These are phyloP conservation scores for Agaricus sinodeliciosus DNA, from an alignment of 768 basidiomycete species.

Conservation along the genomic window DNA sequence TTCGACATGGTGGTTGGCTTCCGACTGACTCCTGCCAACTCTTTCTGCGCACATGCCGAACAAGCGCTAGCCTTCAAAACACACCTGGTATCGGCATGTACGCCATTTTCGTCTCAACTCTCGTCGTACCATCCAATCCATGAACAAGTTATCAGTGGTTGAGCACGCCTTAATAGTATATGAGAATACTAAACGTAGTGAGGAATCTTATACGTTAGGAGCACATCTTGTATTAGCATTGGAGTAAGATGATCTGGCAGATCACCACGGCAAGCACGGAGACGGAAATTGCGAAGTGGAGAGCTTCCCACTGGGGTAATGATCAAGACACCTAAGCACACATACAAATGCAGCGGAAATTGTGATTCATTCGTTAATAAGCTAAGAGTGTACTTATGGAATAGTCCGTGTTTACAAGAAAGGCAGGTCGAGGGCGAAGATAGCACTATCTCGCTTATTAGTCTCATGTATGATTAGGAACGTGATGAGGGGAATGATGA, in stretches of 20 bases:
- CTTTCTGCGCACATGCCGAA: slow-evolving; percentile 30
- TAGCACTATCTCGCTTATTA: not conserved
- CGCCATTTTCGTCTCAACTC: slow-evolving; percentile 21
- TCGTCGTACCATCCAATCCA: slow-evolving; percentile 14
- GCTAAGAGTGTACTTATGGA: not conserved
- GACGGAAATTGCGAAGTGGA: slow-evolving; percentile 80
- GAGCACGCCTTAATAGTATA: slow-evolving; percentile 65
- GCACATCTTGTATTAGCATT: slow-evolving; percentile 59
- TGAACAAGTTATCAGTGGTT: slow-evolving; percentile 68
- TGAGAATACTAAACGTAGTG: slow-evolving; percentile 56
- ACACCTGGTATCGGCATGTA: slow-evolving; percentile 70
- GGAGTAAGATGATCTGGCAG: too few relatives aligned
- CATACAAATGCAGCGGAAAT: not conserved
- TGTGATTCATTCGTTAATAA: not conserved
- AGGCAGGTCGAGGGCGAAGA: not conserved
- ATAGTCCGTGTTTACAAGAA: slow-evolving; percentile 6
- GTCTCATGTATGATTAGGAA: slow-evolving; percentile 2
- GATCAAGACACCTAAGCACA: slow-evolving; percentile 20
- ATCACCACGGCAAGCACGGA: slow-evolving; percentile 68
- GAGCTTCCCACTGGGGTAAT: slow-evolving; percentile 20
- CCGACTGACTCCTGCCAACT: too few relatives aligned
- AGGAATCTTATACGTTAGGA: slow-evolving; percentile 64
- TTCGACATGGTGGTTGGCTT: too few relatives aligned
- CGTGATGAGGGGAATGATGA: not conserved
- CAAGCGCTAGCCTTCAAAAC: slow-evolving; percentile 80